Percentiles rank a stretch among this genome's conserved stretches.
phyloP scores from a whole-genome alignment of 257 asterid genomes.

The Oldenlandia corymbosa region DNA sequence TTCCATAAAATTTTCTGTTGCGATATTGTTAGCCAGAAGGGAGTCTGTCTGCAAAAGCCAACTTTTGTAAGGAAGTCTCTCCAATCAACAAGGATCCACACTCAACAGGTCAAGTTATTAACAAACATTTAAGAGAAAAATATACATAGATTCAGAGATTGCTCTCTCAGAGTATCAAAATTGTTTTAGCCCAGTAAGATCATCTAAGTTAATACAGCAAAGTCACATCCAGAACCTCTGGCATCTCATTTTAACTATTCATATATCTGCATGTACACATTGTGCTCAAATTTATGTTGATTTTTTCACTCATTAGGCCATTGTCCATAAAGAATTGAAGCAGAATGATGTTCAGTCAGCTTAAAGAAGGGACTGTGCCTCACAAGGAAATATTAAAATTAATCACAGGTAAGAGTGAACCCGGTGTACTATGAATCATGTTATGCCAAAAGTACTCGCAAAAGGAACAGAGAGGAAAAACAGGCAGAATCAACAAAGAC shows the following conservation, averaged over 20 bases:
- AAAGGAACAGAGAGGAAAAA: background rate
- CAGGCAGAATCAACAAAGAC: background rate
- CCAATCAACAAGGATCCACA: conserved; percentile 9
- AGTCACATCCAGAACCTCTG: background rate
- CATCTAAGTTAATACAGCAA: background rate
- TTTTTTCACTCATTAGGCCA: background rate
- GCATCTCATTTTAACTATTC: background rate
- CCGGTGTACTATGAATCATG: background rate
- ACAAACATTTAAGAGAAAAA: background rate
- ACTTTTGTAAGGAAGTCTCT: conserved; percentile 9
- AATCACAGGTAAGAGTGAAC: too few species aligned
- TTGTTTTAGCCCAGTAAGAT: background rate
- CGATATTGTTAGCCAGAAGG: conserved; percentile 28
- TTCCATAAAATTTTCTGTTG: conserved; percentile 34
- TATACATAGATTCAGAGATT: background rate
- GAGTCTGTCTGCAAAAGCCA: conserved; percentile 44
- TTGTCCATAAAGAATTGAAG: background rate
- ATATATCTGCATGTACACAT: background rate
- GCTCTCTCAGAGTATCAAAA: background rate
- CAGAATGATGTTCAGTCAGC: background rate
- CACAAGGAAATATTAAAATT: too few species aligned
- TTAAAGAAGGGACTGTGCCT: too few species aligned
- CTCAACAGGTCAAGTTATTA: background rate
- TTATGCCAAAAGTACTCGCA: background rate
- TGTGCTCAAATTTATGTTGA: background rate